These are phyloP conservation scores for Diospyros kaki DNA, from an alignment of 148 eudicot genomes.

Conservation along the genomic window DNA sequence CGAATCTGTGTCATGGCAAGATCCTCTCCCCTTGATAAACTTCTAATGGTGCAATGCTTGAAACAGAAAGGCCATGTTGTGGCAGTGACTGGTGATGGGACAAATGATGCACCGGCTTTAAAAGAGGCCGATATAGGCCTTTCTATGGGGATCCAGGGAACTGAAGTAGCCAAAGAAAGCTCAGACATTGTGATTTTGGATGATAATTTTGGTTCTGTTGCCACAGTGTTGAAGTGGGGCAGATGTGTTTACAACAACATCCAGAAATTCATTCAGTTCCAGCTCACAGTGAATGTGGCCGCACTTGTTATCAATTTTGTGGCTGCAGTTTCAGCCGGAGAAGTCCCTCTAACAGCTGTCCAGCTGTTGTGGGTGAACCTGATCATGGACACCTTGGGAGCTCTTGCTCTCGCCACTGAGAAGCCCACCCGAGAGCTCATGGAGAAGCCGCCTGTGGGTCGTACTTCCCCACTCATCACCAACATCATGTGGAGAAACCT, in stretches of 20 bases:
- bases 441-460: slow-evolving; percentile 15
- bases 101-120: slow-evolving; percentile 20
- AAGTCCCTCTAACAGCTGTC: slow-evolving; percentile 14
- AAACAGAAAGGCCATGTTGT: slow-evolving; percentile 17
- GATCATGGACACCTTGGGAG: slow-evolving; percentile 23
- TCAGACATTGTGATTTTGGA: slow-evolving; percentile 23
- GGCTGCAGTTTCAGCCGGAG: slow-evolving; percentile 12
- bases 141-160: slow-evolving; percentile 22
- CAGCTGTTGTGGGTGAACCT: slow-evolving; percentile 19
- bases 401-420: slow-evolving; percentile 18
- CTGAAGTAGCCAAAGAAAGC: slow-evolving; percentile 21
- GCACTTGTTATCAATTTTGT: slow-evolving; percentile 13
- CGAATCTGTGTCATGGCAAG: slow-evolving; percentile 19
- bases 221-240: slow-evolving; percentile 15
- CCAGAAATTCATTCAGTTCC: slow-evolving; percentile 17
- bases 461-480: slow-evolving; percentile 13
- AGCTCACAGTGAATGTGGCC: slow-evolving; percentile 16
- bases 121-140: slow-evolving; percentile 22
- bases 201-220: slow-evolving; percentile 16
- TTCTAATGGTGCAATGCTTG: slow-evolving; percentile 19
- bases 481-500: slow-evolving; percentile 25
- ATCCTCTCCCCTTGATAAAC: slow-evolving; percentile 16
- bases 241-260: slow-evolving; percentile 17
- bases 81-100: slow-evolving; percentile 18
- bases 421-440: slow-evolving; percentile 18